Base-by-base conservation (phyloP, 768 basidiomycete species). In the Hericium alpestre region DNA sequence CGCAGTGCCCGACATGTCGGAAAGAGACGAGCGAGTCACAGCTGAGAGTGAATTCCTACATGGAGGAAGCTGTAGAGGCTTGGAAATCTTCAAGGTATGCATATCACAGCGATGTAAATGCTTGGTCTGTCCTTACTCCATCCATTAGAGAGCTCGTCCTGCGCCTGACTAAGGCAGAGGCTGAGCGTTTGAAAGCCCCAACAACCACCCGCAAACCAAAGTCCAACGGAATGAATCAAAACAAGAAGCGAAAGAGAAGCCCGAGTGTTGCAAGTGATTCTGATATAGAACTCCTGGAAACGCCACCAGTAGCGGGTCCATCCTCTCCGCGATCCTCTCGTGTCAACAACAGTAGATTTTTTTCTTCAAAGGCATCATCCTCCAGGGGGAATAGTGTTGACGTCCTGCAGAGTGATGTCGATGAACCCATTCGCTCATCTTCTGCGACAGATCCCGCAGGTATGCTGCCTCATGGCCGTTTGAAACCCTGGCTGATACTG, bases 1-100 rank as follows among this genome's bases (percentile, higher is more conserved):
- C 71, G 58, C 65, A 70, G 58, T 76, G 74, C 59, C 73, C 74
- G 3, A 64, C 62, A 1, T 76, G 74, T 58, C 63, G 71, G 53
- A 57, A 58, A 53, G 59, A 64, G 15, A 67, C 69, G 3, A 60
- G 63, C 15, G 71, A 73, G 59, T 67, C 67, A 4, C 58, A 61
- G 43, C 67, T 76, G 46, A 58, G 70, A 53, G 59, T 71, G 51
- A 74, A 74, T 61, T 58, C 70, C 15, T 69, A 69, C 12, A 56
- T 76, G 51, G 74, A 73, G 56, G 73, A 74, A 51, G 67, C 69
- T 9, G 66, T 69, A 1, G 65, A 67, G 23, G 65, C 71, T 20
- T 76, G 73, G 70, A 68, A 69, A 37, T 65, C 58, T 6, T 66
- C 70, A 47, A 67, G 74, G 73, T 73, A 57, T 22, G 40, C 49